These are phyloP conservation scores for Mikania micrantha DNA, from an alignment of 129 eudicot species.

Conservation along the genomic window DNA sequence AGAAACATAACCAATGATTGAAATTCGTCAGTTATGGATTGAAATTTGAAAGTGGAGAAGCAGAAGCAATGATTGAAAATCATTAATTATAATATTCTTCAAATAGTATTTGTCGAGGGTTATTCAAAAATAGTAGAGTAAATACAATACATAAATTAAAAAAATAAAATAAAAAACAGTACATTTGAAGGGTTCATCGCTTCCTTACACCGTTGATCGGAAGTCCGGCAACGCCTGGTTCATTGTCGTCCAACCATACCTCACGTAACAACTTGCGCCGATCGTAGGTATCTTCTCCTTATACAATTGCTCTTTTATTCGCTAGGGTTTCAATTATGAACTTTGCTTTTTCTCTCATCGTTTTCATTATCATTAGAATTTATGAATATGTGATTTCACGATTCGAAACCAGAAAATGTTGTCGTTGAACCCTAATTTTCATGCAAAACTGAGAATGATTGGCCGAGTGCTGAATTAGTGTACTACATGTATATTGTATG, in stretches of 20 bases:
- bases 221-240: constrained; percentile 1
- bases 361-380: not conserved
- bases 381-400: not conserved
- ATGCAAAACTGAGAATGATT: constrained; percentile 5
- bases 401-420: not conserved
- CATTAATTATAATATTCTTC: too few species aligned
- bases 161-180: too few species aligned
- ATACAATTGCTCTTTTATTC: not conserved
- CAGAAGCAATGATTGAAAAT: too few species aligned
- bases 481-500: not conserved
- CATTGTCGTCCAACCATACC: not conserved
- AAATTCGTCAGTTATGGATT: too few species aligned
- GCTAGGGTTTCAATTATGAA: constrained; percentile 19
- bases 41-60: too few species aligned
- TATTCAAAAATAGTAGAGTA: too few species aligned
- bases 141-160: too few species aligned
- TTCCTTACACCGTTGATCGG: constrained; percentile 10
- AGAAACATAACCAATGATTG: too few species aligned
- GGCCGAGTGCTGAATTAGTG: not conserved
- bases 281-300: constrained; percentile 19
- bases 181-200: constrained; percentile 12
- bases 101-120: too few species aligned
- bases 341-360: not conserved
- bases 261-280: not conserved
- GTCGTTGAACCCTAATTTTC: constrained; percentile 10